Percentiles rank a stretch among this genome's conserved stretches.
Conservation (phyloP, 108 stramenopile species). For the Epipyxis sp. region DNA sequence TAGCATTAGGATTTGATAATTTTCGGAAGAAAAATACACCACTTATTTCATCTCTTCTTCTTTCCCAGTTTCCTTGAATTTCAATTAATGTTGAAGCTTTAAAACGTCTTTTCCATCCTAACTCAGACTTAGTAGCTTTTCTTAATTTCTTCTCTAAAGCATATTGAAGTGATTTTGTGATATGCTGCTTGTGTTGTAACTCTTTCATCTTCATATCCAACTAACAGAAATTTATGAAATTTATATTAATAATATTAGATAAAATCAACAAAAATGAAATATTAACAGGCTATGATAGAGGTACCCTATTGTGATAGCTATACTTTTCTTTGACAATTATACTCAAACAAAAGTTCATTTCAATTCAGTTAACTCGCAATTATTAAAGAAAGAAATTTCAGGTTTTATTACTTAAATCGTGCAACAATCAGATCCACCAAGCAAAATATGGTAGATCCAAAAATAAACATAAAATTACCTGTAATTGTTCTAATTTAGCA, state of each 20-base stretch:
- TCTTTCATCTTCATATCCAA: constrained; percentile 19
- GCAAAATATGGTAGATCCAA: too few species aligned
- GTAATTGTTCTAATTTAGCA: background rate
- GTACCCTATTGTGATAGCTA: too few species aligned
- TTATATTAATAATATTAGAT: too few species aligned
- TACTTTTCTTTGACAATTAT: too few species aligned
- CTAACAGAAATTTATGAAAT: too few species aligned
- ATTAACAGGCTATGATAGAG: too few species aligned
- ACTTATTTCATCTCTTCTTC: background rate
- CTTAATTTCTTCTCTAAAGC: constrained; percentile 21
- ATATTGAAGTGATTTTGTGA: background rate
- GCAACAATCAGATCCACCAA: too few species aligned
- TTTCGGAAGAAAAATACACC: constrained; percentile 18
- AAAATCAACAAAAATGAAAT: too few species aligned
- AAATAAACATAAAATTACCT: too few species aligned
- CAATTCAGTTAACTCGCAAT: too few species aligned
- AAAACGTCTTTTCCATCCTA: constrained; percentile 8
- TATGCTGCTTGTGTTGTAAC: background rate
- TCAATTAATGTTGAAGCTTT: background rate
- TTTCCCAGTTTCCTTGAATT: constrained; percentile 30
- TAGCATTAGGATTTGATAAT: background rate
- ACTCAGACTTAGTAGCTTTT: constrained; percentile 26
- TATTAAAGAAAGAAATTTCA: background rate
- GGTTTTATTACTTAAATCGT: background rate
- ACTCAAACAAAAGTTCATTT: too few species aligned